phyloP scores from a whole-genome alignment of 805 yeast genomes.

The Suhomyces kilbournensis region DNA sequence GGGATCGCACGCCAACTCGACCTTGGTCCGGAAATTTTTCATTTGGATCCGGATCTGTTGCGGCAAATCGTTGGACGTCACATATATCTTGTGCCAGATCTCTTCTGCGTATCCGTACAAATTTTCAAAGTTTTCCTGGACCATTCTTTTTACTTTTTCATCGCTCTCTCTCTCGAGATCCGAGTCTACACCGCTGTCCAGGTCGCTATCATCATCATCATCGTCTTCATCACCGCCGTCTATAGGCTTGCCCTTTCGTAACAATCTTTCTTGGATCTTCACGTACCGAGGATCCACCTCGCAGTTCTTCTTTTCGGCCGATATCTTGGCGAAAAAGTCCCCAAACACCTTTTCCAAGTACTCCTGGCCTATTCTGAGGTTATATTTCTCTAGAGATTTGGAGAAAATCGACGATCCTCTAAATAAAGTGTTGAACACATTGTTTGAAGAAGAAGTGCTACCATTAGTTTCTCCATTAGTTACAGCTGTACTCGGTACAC shows the following conservation, averaged over 20 bases:
- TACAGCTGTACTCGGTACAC: slow-evolving; percentile 2
- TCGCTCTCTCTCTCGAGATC: slow-evolving; percentile 36
- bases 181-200: slow-evolving; percentile 25
- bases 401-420: slow-evolving; percentile 85
- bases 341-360: slow-evolving; percentile 74
- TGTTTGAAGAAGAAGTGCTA: slow-evolving; percentile 20
- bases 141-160: slow-evolving; percentile 24
- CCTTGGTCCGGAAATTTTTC: slow-evolving; percentile 57
- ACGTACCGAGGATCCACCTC: slow-evolving; percentile 79
- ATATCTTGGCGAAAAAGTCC: slow-evolving; percentile 55
- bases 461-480: neutral
- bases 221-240: slow-evolving; percentile 18
- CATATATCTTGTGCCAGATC: slow-evolving; percentile 65
- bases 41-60: slow-evolving; percentile 60
- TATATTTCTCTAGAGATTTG: slow-evolving; percentile 74
- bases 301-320: slow-evolving; percentile 51
- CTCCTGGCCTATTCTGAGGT: slow-evolving; percentile 73
- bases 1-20: slow-evolving; percentile 61
- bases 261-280: slow-evolving; percentile 32
- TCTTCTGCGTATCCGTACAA: slow-evolving; percentile 50
- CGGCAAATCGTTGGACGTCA: slow-evolving; percentile 75
- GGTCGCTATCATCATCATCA: slow-evolving; percentile 18
- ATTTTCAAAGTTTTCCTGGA: slow-evolving; percentile 47
- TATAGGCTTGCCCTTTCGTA: slow-evolving; percentile 20
- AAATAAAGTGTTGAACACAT: slow-evolving; percentile 48